A percentile compares a stretch with the other conserved stretches of the same genome.
These are phyloP conservation scores for Henckelia pumila DNA, from an alignment of 257 asterid species.

Conservation along the genomic window DNA sequence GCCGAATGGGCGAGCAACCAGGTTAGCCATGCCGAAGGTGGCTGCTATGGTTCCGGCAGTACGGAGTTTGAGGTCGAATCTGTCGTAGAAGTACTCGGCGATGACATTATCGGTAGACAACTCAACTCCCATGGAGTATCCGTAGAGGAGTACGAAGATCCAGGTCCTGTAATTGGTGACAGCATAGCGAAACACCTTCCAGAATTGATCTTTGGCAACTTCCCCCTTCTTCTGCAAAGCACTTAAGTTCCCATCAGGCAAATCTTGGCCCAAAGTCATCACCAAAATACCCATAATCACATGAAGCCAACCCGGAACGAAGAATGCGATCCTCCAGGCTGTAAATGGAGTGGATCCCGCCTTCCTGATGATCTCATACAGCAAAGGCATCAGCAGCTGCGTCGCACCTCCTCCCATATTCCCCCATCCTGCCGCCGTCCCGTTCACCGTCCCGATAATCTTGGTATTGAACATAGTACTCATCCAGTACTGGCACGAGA, in stretches of 20 bases:
- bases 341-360: constrained; percentile 47
- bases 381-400: constrained; percentile 58
- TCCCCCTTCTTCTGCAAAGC: constrained; percentile 46
- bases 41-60: constrained; percentile 57
- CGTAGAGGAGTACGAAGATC: constrained; percentile 53
- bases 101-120: constrained; percentile 50
- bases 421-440: constrained; percentile 65
- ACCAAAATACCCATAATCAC: constrained; percentile 46
- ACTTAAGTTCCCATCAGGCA: constrained; percentile 62
- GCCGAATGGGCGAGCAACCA: constrained; percentile 49
- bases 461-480: constrained; percentile 48
- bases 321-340: constrained; percentile 63
- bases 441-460: constrained; percentile 52
- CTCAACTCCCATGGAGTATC: constrained; percentile 63
- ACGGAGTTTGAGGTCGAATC: constrained; percentile 57
- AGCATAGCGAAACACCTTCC: constrained; percentile 44
- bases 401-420: constrained; percentile 62
- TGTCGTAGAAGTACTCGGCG: constrained; percentile 57
- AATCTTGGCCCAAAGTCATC: constrained; percentile 50
- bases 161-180: constrained; percentile 57
- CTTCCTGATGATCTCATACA: constrained; percentile 31
- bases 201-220: constrained; percentile 45
- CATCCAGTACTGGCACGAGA: constrained; percentile 61
- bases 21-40: constrained; percentile 58
- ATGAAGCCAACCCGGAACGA: constrained; percentile 56